Conservation (phyloP, 2,329 filamentous ascomycete genomes). For the Epichloe sibirici region DNA sequence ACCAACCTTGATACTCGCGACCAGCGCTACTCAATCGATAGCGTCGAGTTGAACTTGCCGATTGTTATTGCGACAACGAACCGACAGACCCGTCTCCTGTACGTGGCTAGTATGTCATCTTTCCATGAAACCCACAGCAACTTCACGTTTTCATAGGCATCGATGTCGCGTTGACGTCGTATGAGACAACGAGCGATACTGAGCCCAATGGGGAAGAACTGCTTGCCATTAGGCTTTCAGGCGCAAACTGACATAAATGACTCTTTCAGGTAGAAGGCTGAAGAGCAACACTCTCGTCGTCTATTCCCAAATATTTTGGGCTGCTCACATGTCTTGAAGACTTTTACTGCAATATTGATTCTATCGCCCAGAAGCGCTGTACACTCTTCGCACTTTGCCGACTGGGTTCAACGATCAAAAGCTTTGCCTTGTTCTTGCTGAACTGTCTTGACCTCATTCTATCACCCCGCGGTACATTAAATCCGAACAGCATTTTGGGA, state of each 20-base stretch:
- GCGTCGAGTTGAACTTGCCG: background rate
- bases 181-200: background rate
- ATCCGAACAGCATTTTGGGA: background rate
- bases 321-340: background rate
- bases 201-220: background rate
- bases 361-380: background rate
- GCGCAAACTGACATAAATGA: slow-evolving; percentile 4
- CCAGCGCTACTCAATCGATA: background rate
- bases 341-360: background rate
- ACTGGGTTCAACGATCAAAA: background rate
- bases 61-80: background rate
- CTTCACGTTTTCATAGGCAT: background rate
- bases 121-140: background rate
- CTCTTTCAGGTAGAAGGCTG: background rate
- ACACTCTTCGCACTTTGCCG: background rate
- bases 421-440: background rate
- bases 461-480: background rate
- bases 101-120: background rate
- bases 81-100: background rate
- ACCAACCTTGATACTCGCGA: background rate
- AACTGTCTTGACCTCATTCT: background rate
- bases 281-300: background rate
- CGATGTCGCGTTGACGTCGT: background rate
- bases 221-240: slow-evolving; percentile 3
- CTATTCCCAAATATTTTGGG: background rate